Conservation (phyloP, 2,329 filamentous ascomycete genomes). For the Arthrobotrys megalospora region DNA sequence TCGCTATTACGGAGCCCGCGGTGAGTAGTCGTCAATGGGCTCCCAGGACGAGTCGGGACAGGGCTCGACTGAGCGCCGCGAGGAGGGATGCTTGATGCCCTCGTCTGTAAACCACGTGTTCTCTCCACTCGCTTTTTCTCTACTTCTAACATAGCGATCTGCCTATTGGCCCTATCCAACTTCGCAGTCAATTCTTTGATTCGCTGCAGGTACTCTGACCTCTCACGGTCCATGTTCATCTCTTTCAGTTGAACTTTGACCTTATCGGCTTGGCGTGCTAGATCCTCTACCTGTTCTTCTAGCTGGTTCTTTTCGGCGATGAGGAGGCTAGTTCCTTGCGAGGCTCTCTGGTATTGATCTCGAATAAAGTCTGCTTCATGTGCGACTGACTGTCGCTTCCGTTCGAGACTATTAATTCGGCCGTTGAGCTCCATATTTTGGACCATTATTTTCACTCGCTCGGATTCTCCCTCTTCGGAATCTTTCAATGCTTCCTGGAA, state of each 20-base stretch:
- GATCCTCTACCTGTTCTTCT: slow-evolving; percentile 24
- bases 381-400: slow-evolving; percentile 14
- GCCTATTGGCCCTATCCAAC: slow-evolving; percentile 33
- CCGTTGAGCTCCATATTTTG: slow-evolving; percentile 40
- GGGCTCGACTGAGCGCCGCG: slow-evolving; percentile 49
- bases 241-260: slow-evolving; percentile 42
- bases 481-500: slow-evolving; percentile 32
- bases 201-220: slow-evolving; percentile 26
- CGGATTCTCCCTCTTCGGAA: slow-evolving; percentile 5
- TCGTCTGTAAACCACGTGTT: slow-evolving; percentile 41
- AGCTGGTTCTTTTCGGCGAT: slow-evolving; percentile 21
- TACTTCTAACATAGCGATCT: slow-evolving; percentile 34
- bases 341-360: slow-evolving; percentile 29
- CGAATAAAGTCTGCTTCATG: slow-evolving; percentile 26
- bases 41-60: slow-evolving; percentile 48
- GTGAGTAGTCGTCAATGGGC: slow-evolving; percentile 28
- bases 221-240: slow-evolving; percentile 42
- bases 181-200: slow-evolving; percentile 40
- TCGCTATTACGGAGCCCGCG: slow-evolving; percentile 24
- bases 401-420: slow-evolving; percentile 9
- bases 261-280: slow-evolving; percentile 27
- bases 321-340: slow-evolving; percentile 17
- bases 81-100: slow-evolving; percentile 51
- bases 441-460: slow-evolving; percentile 17
- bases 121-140: slow-evolving; percentile 51